Evolutionary conservation across 495 filamentous ascomycete species (phyloP).

Genomic region (Aspergillus wentii): DNA sequence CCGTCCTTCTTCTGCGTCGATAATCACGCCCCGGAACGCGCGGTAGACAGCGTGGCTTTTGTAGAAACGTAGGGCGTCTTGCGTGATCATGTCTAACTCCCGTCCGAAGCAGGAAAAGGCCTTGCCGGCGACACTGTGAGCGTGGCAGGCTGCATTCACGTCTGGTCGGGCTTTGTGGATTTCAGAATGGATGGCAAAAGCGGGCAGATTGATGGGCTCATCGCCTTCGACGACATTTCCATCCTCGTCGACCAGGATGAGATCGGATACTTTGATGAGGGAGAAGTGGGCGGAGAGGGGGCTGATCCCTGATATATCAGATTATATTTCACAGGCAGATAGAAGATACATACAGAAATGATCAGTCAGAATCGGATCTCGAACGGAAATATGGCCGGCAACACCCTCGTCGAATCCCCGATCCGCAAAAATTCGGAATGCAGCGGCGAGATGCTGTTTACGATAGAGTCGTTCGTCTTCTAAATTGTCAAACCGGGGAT

Average conservation of each 20-base stretch:
- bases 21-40: slow-evolving; percentile 41
- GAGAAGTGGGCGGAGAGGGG: slow-evolving; percentile 38
- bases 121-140: slow-evolving; percentile 26
- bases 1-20: slow-evolving; percentile 50
- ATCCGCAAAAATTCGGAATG: slow-evolving; percentile 53
- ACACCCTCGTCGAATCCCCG: slow-evolving; percentile 61
- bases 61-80: slow-evolving; percentile 48
- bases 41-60: slow-evolving; percentile 36
- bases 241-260: slow-evolving; percentile 34
- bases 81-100: slow-evolving; percentile 32
- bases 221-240: slow-evolving; percentile 33
- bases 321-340: background rate
- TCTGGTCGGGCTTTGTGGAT: slow-evolving; percentile 32
- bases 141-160: slow-evolving; percentile 31
- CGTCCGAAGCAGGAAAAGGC: slow-evolving; percentile 28
- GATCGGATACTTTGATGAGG: slow-evolving; percentile 28
- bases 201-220: slow-evolving; percentile 47
- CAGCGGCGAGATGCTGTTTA: slow-evolving; percentile 58
- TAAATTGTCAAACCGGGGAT: slow-evolving; percentile 45
- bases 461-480: slow-evolving; percentile 54
- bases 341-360: slow-evolving; percentile 15
- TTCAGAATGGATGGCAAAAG: slow-evolving; percentile 51
- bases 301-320: slow-evolving; percentile 54
- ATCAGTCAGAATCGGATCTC: slow-evolving; percentile 51
- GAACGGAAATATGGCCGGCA: slow-evolving; percentile 59